Base-by-base conservation (phyloP, 2,329 filamentous ascomycete species). In the Clarireedia paspali region DNA sequence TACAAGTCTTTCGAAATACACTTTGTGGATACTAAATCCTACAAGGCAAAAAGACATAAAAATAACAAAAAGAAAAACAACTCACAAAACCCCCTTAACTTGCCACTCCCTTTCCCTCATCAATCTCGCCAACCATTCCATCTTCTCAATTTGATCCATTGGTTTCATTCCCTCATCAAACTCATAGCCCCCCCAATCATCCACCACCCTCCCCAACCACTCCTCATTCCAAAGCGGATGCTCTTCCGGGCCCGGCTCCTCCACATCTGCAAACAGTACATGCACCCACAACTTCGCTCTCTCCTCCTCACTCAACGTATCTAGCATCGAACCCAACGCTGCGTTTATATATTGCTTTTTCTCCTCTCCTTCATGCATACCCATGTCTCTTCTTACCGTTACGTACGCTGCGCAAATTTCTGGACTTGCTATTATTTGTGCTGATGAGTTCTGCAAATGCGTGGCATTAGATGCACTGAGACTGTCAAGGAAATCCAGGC, bases 221-320 rank as follows among this genome's bases (percentile, higher is more conserved):
- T 44, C 38, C 39, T 45, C 24, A 4, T 15, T 17, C 49, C 49
- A 51, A 23, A 51, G 30, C n/a, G 49, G 49, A 51, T 51, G 49
- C 30, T 42, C 38, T 17, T 42, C 39, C 20, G 39, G 39, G 2
- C 20, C 5, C 39, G 15, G 6, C 7, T 42, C 39, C 15, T 42
- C 15, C 39, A 17, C 15, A 42, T 42, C 39, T 5, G 39, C 39
- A 42, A 51, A 51, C 9, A 51, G 30, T 15, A 51, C 12, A 51
- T 36, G 30, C 20, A 51, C 14, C n/a, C 26, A 42, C 26, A 45
- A 17, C 10, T 46, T 60, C 20, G 46, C 47, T 39, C 65, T 57
- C 53, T 67, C 64, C 30, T 57, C 58, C 6, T 24, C 40, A 10
- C 60, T 64, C 26, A 67, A 56, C 5, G 61, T 60, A 15, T 60